phyloP scores from a whole-genome alignment of 805 yeast species.

The Wickerhamomyces ciferrii region DNA sequence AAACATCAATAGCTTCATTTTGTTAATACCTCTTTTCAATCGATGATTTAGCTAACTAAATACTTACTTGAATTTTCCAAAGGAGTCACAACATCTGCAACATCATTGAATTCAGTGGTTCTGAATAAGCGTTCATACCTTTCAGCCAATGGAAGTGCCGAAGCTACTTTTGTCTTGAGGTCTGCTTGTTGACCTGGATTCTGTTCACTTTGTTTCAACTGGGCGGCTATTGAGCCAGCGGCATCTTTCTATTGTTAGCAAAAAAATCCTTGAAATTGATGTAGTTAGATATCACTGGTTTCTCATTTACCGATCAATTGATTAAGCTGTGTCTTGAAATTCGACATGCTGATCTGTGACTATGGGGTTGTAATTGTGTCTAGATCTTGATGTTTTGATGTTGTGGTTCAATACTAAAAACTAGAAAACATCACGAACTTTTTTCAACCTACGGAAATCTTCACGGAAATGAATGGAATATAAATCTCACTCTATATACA shows the following conservation, averaged over 20 bases:
- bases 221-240: slow-evolving; percentile 8
- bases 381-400: not conserved
- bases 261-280: not conserved
- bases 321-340: slow-evolving; percentile 11
- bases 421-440: not conserved
- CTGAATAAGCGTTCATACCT: slow-evolving; percentile 24
- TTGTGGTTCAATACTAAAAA: not conserved
- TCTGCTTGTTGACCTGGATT: not conserved
- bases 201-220: not conserved
- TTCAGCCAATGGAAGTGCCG: slow-evolving; percentile 26
- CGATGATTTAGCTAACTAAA: too few species aligned
- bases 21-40: not conserved
- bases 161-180: slow-evolving; percentile 9
- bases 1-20: slow-evolving; percentile 24
- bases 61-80: slow-evolving; percentile 20
- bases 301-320: slow-evolving; percentile 13
- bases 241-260: slow-evolving; percentile 7
- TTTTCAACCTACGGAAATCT: too few species aligned
- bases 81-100: slow-evolving; percentile 13
- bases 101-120: slow-evolving; percentile 13
- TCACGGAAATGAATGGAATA: not conserved
- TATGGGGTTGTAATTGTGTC: too few species aligned
- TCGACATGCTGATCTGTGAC: too few species aligned
- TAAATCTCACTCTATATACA: not conserved
- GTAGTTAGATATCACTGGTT: not conserved